phyloP scores from a whole-genome alignment of 148 eudicot species.

The Salicornia ramosissima region DNA sequence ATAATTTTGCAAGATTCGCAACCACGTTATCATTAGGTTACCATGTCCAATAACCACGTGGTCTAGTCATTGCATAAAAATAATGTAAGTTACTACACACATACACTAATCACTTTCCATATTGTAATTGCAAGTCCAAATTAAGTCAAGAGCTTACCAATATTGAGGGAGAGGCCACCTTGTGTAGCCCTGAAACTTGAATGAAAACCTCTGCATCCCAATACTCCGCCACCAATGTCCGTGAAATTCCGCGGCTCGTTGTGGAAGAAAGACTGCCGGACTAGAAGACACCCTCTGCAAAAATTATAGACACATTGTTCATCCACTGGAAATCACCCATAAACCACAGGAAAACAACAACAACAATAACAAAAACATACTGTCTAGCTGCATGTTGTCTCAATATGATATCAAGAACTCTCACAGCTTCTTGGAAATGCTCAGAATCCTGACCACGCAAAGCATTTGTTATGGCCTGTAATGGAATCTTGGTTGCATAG shows the following conservation, averaged over 20 bases:
- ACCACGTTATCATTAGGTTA: no score
- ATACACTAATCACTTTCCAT: no score
- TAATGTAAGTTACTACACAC: background rate
- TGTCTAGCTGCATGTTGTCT: conserved; percentile 57
- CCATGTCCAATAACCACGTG: no score
- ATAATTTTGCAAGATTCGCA: no score
- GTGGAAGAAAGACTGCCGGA: conserved; percentile 52
- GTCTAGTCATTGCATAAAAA: no score
- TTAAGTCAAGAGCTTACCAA: conserved; percentile 29
- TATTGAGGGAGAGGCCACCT: conserved; percentile 55
- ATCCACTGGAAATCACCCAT: no score
- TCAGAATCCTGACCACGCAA: conserved; percentile 48
- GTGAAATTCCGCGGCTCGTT: conserved; percentile 41
- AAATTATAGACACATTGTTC: no score
- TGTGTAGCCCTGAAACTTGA: conserved; percentile 55
- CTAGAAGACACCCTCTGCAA: conserved; percentile 56
- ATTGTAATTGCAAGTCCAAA: no score
- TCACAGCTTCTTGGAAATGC: conserved; percentile 44
- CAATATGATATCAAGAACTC: conserved; percentile 50
- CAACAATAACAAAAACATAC: no score
- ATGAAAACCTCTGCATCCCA: conserved; percentile 49
- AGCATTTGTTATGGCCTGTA: conserved; percentile 47
- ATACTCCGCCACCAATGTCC: conserved; percentile 49
- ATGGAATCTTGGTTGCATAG: conserved; percentile 42
- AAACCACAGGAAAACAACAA: no score